Evolutionary conservation across 208 protist genomes (phyloP).

Genomic region (Porcisia hertigi): DNA sequence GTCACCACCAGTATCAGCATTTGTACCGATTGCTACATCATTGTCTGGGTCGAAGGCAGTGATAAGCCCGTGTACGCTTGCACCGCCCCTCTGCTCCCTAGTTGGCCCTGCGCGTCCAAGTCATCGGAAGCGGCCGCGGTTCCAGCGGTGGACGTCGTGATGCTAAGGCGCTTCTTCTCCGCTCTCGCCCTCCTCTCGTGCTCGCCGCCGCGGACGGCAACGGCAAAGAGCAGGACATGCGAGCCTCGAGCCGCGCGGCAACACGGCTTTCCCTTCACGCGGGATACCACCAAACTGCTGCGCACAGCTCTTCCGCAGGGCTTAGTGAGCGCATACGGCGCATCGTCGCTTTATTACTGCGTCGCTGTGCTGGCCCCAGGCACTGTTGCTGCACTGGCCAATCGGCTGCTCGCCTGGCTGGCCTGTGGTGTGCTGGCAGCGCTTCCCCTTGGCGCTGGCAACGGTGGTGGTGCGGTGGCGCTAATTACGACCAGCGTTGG

Average conservation of each 20-base stretch:
- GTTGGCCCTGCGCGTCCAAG: not conserved
- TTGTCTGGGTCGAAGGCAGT: constrained; percentile 16
- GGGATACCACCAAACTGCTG: not conserved
- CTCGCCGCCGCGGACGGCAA: not conserved
- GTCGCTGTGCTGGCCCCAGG: not conserved
- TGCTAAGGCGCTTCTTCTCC: constrained; percentile 14
- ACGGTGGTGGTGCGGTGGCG: not conserved
- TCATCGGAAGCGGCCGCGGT: not conserved
- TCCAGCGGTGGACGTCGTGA: constrained; percentile 2
- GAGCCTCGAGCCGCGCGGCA: not conserved
- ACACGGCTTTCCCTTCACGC: constrained; percentile 5
- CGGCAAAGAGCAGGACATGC: not conserved
- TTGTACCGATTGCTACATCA: constrained; percentile 6
- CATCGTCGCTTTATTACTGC: constrained; percentile 1
- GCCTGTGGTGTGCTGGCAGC: constrained; percentile 2
- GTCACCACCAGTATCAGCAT: not conserved
- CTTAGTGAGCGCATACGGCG: constrained; percentile 1
- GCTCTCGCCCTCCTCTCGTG: constrained; percentile 14
- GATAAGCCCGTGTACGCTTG: constrained; percentile 16
- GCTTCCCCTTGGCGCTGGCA: not conserved
- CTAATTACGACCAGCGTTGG: not conserved
- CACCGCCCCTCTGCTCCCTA: not conserved
- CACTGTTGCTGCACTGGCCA: not conserved
- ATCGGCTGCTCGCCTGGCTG: constrained; percentile 1
- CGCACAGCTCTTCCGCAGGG: not conserved